These are phyloP conservation scores for Remersonia thermophila DNA, from an alignment of 2,329 filamentous ascomycete genomes.

Conservation along the genomic window DNA sequence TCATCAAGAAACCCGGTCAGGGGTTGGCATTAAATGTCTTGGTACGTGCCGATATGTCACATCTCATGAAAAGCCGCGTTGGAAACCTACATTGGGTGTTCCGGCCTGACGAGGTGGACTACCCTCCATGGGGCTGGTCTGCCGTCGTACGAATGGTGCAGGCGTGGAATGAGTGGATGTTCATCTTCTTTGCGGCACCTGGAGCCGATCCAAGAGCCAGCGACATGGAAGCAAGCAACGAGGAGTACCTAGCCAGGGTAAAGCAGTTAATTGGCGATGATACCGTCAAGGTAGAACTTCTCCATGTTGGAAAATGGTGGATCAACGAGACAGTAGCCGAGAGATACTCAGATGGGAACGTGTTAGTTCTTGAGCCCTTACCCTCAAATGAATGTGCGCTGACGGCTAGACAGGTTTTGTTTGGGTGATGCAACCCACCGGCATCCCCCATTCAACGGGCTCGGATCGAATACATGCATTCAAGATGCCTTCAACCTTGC, in stretches of 20 bases:
- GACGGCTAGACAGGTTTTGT: slow-evolving; percentile 29
- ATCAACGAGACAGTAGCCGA: slow-evolving; percentile 51
- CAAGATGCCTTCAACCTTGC: slow-evolving; percentile 45
- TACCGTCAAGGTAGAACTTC: slow-evolving; percentile 34
- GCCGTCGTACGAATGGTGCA: slow-evolving; percentile 46
- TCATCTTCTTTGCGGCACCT: slow-evolving; percentile 36
- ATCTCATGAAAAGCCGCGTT: slow-evolving; percentile 35
- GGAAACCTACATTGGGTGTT: slow-evolving; percentile 52
- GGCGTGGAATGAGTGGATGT: slow-evolving; percentile 52
- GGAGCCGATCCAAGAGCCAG: slow-evolving; percentile 25
- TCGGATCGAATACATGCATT: slow-evolving; percentile 47
- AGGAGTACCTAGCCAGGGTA: slow-evolving; percentile 34
- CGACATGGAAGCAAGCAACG: slow-evolving; percentile 27
- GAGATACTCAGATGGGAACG: slow-evolving; percentile 37
- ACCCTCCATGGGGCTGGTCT: slow-evolving; percentile 39
- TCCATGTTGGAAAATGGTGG: slow-evolving; percentile 44
- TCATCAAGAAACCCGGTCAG: slow-evolving; percentile 22
- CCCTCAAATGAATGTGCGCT: not conserved
- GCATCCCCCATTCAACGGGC: slow-evolving; percentile 44
- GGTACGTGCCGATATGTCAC: slow-evolving; percentile 34
- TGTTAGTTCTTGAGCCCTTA: slow-evolving; percentile 14
- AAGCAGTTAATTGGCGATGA: slow-evolving; percentile 43
- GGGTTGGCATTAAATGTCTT: slow-evolving; percentile 30
- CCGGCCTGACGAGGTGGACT: slow-evolving; percentile 40
- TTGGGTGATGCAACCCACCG: slow-evolving; percentile 47